Evolutionary conservation across 805 yeast genomes (phyloP).

Genomic region (Groenewaldozyma salmanticensis): DNA sequence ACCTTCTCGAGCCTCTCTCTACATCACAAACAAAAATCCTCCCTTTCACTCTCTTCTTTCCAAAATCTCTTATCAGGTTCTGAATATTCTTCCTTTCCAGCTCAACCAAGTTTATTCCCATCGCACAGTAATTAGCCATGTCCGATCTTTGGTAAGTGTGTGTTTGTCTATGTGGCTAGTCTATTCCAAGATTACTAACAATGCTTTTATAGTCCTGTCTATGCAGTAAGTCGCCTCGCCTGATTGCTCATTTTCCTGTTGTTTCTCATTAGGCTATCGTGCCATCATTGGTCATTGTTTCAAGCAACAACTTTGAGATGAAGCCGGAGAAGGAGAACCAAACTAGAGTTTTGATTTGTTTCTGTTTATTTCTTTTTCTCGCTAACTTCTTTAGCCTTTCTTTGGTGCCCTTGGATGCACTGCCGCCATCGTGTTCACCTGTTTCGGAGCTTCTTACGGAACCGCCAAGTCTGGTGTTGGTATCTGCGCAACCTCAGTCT

Average conservation of each 20-base stretch:
- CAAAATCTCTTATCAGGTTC: too few species aligned
- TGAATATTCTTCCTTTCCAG: too few species aligned
- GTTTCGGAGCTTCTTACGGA: constrained; percentile 98
- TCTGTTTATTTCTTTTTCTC: background rate
- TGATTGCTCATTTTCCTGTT: too few species aligned
- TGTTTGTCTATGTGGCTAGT: background rate
- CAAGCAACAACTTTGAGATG: too few species aligned
- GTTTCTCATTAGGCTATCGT: too few species aligned
- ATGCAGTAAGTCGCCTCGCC: constrained; percentile 46
- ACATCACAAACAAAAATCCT: too few species aligned
- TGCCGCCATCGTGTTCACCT: constrained; percentile 96
- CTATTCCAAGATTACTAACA: constrained; percentile 5
- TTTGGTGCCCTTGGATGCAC: constrained; percentile 99
- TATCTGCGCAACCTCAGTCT: constrained; percentile 95
- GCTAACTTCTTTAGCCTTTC: constrained; percentile 57
- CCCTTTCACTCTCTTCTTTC: too few species aligned
- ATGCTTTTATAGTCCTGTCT: constrained; percentile 48
- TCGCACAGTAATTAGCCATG: too few species aligned
- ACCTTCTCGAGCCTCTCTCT: too few species aligned
- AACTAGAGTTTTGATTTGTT: background rate
- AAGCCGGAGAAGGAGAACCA: background rate
- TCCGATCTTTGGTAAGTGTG: constrained; percentile 64
- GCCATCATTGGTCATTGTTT: too few species aligned
- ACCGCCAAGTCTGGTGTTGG: constrained; percentile 99
- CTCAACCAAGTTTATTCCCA: too few species aligned